Evolutionary conservation across 2,329 filamentous ascomycete genomes (phyloP), one percentile per base, ranked within the genome.

Genomic region (Sporothrix mexicana): DNA sequence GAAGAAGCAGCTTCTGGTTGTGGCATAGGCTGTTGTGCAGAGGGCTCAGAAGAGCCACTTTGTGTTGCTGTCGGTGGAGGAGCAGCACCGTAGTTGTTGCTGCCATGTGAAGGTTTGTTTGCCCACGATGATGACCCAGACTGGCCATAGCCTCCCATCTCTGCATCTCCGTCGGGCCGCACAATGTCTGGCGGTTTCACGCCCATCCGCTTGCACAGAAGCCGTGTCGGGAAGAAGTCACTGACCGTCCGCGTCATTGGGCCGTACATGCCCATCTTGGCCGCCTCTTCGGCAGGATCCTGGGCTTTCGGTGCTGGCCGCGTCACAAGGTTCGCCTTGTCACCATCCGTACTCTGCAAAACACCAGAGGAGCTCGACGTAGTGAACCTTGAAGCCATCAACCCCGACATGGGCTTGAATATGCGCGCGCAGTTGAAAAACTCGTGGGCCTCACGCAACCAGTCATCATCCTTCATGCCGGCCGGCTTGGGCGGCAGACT

Each of bases 171-270:
- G 57, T 91, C 87, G 47, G 85, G 82, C 77, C 88, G 87, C 45
- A 92, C 89, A 80, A 94, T 88, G 10, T 87, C 86, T 0, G 95
- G 94, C 9, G 92, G 88, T 74, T 87, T 90, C n/a, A 98, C 92
- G 77, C 94, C 94, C 82, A 99, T 97, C 9, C 96, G 88, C 80
- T 98, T 99, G 83, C 95, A 98, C n/a, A 98, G 82, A 55, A 99
- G 82, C 71, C 94, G 86, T 0, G 92, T 91, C 0, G 96, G 96
- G 77, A 91, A 91, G 81, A 97, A 98, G 4, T 90, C 88, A 8
- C 88, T 81, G 0, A 86, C 85, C 25, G 86, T 89, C 74, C 96
- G 87, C 2, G 96, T 99, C 89, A 98, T 88, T 15, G 90, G 87
- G 0, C 96, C 96, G 81, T 95, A 98, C 94, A 98, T 97, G 73